These are phyloP conservation scores for Umbellularia californica DNA, from an alignment of 164 flowering plant species.

Conservation along the genomic window DNA sequence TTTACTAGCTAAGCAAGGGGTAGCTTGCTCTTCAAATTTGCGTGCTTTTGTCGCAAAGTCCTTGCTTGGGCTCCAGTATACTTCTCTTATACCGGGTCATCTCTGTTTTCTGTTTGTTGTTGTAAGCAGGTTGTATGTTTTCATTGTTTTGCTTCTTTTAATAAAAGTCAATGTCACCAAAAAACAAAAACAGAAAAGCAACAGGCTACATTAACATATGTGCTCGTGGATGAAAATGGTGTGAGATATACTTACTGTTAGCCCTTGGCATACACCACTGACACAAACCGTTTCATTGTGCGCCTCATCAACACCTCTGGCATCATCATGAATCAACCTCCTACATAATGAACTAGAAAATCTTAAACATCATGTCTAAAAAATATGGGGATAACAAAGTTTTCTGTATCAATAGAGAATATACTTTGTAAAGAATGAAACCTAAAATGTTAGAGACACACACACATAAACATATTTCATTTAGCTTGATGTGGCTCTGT, in stretches of 20 bases:
- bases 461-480: background rate
- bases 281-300: slow-evolving; percentile 75
- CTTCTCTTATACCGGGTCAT: too few species aligned
- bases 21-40: too few species aligned
- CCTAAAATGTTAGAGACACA: background rate
- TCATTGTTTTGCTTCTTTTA: too few species aligned
- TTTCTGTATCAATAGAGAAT: too few species aligned
- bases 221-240: background rate
- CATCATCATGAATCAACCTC: slow-evolving; percentile 84
- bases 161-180: too few species aligned
- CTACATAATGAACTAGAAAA: slow-evolving; percentile 23
- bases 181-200: background rate
- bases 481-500: background rate
- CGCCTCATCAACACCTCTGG: slow-evolving; percentile 89
- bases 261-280: slow-evolving; percentile 56
- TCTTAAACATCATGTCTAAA: background rate
- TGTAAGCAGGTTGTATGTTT: too few species aligned
- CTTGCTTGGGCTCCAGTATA: too few species aligned
- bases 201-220: background rate
- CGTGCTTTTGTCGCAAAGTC: too few species aligned
- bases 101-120: too few species aligned
- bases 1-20: too few species aligned
- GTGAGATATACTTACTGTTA: slow-evolving; percentile 52
- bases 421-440: too few species aligned
- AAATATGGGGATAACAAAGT: too few species aligned